Evolutionary conservation across 2,329 filamentous ascomycete genomes (phyloP), one percentile per base, ranked within the genome.

Genomic region (Coleophoma cylindrospora): DNA sequence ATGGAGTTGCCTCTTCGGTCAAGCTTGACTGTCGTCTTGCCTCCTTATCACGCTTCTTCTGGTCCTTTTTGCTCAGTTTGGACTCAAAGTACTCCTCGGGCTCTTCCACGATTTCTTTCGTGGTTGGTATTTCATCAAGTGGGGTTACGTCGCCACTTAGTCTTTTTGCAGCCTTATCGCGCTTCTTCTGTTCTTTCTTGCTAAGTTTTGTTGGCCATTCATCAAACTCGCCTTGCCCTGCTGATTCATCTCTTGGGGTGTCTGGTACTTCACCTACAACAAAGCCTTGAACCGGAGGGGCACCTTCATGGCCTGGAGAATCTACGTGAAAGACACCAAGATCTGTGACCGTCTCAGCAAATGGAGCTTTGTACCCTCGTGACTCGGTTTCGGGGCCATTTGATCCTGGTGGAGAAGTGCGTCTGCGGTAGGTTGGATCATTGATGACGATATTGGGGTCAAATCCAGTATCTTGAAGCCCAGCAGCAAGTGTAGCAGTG

Each of bases 401-500:
- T 4, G 81, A 78, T 4, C 78, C 77, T 4, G 83, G 81, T 8
- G 84, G 81, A 1, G 83, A 86, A 48, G 81, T 77, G 27, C 85
- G 81, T 46, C 74, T 76, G 55, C 80, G 80, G 60, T 83, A 89
- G 1, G 66, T 70, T 0, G 81, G 79, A 57, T 89, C 76, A 43
- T 87, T 73, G 34, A 86, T 84, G 43, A 89, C 81, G 50, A 89
- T 81, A 38, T 86, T 77, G 4, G 84, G 80, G 59, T 88, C 78
- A 55, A 90, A 89, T 0, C 86, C 86, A 43, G 82, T 79, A n/a
- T 82, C 77, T 61, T 84, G 70, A 45, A 88, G 72, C 1, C 83
- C 84, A 44, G 85, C 87, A 50, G 85, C 84, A 43, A 89, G 68
- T 3, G 79, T 81, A 27, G 86, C 86, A 8, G 83, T 81, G 57